Percentiles rank a stretch among this genome's conserved stretches.
Evolutionary conservation across 768 basidiomycete genomes (phyloP).

Genomic region (Tulasnella sp.): DNA sequence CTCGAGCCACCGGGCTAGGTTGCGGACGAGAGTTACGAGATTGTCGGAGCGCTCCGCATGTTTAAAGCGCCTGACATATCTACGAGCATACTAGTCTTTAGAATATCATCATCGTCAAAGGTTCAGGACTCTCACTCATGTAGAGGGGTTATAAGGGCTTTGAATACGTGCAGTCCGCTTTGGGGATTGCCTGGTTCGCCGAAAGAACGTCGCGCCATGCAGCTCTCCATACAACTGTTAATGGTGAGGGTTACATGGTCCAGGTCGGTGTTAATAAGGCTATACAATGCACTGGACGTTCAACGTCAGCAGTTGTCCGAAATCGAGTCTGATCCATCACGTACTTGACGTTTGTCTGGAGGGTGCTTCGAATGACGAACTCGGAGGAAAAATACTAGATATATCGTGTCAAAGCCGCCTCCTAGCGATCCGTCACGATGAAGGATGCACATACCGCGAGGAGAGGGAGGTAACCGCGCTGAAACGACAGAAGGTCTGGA

Average conservation of each 20-base stretch:
- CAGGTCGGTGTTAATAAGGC: not conserved
- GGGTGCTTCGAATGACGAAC: slow-evolving; percentile 31
- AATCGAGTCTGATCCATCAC: not conserved
- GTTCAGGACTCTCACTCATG: slow-evolving; percentile 44
- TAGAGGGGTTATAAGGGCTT: slow-evolving; percentile 46
- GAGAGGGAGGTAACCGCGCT: slow-evolving; percentile 8
- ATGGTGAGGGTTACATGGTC: not conserved
- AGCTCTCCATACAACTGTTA: not conserved
- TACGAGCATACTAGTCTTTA: slow-evolving; percentile 30
- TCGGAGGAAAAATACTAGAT: slow-evolving; percentile 56
- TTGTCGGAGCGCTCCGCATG: slow-evolving; percentile 46
- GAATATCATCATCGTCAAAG: not conserved
- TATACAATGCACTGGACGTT: slow-evolving; percentile 6
- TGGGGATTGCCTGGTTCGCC: slow-evolving; percentile 30
- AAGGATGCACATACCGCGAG: not conserved
- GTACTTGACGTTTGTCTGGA: slow-evolving; percentile 8
- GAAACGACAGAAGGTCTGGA: not conserved
- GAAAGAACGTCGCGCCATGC: slow-evolving; percentile 8
- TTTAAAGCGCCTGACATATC: slow-evolving; percentile 58
- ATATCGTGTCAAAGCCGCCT: not conserved
- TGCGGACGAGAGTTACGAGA: slow-evolving; percentile 42
- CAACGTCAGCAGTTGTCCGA: not conserved
- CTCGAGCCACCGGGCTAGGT: slow-evolving; percentile 52
- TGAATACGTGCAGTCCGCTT: slow-evolving; percentile 47
- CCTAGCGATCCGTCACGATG: not conserved